phyloP scores from a whole-genome alignment of 768 basidiomycete species.

The Boletus rubroflammeus region DNA sequence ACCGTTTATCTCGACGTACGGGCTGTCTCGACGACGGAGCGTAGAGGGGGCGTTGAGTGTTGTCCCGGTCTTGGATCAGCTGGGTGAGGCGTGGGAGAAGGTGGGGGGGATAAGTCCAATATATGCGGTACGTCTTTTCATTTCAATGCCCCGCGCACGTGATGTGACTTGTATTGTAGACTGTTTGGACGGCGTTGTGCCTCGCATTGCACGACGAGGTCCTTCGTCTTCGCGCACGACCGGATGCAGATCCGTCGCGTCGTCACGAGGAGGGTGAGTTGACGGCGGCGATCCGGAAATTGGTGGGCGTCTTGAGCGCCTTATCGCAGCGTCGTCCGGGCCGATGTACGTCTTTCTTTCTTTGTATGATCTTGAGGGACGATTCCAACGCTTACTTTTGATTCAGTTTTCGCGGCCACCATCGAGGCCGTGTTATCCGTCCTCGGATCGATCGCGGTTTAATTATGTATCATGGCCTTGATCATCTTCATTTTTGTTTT shows the following conservation, averaged over 20 bases:
- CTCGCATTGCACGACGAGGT: constrained; percentile 23
- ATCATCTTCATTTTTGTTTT: not conserved
- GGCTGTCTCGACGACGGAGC: constrained; percentile 13
- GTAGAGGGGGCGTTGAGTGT: constrained; percentile 14
- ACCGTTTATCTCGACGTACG: constrained; percentile 14
- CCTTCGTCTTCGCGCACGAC: constrained; percentile 12
- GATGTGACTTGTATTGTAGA: constrained; percentile 12
- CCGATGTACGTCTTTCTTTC: constrained; percentile 16
- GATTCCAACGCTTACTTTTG: not conserved
- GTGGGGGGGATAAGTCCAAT: constrained; percentile 12
- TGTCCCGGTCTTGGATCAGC: constrained; percentile 14
- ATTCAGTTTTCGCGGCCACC: constrained; percentile 19
- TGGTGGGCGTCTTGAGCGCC: constrained; percentile 15
- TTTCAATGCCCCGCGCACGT: not conserved
- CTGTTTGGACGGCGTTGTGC: constrained; percentile 23
- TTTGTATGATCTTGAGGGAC: not conserved
- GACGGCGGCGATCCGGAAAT: constrained; percentile 11
- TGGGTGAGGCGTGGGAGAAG: constrained; percentile 2
- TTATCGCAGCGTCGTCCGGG: constrained; percentile 18
- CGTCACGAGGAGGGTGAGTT: constrained; percentile 14
- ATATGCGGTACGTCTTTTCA: constrained; percentile 12
- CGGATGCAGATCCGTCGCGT: not conserved
- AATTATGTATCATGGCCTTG: not conserved
- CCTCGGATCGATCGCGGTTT: constrained; percentile 19
- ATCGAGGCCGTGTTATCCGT: constrained; percentile 26